Percentiles rank a stretch among this genome's conserved stretches.
Conservation (phyloP, 305 asterid genomes). For the Rubia tinctorum region DNA sequence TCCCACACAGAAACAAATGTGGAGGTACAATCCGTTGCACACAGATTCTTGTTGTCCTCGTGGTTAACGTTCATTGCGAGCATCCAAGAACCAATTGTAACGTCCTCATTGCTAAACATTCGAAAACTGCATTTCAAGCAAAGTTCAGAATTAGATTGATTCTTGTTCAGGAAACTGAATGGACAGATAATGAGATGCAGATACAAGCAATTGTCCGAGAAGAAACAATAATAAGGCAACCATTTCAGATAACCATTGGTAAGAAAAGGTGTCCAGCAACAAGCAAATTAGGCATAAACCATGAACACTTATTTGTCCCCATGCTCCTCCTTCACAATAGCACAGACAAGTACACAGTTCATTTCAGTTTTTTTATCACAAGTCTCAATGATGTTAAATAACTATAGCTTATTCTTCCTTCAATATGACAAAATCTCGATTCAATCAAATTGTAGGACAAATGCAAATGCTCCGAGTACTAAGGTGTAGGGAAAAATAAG, state of each 20-base stretch:
- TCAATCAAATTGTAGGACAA: not conserved
- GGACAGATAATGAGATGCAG: not conserved
- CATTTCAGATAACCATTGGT: too few species aligned
- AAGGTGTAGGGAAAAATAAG: not conserved
- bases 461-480: not conserved
- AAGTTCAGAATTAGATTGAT: slow-evolving; percentile 13
- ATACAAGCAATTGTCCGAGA: too few species aligned
- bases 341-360: not conserved
- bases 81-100: slow-evolving; percentile 99
- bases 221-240: not conserved
- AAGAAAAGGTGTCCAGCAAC: not conserved
- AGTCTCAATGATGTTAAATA: not conserved
- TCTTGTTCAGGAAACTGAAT: not conserved
- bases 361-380: not conserved
- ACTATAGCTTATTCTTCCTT: not conserved
- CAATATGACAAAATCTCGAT: not conserved
- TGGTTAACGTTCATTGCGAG: slow-evolving; percentile 96
- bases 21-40: slow-evolving; percentile 63
- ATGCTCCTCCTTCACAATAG: not conserved
- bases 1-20: slow-evolving; percentile 95
- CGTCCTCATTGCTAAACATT: slow-evolving; percentile 98
- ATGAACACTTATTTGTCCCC: too few species aligned
- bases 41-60: slow-evolving; percentile 65
- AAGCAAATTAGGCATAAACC: not conserved
- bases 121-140: slow-evolving; percentile 61